A percentile compares a stretch with the other conserved stretches of the same genome.
Conservation (phyloP, 345 rosid species). For the Eutrema heterophyllum region DNA sequence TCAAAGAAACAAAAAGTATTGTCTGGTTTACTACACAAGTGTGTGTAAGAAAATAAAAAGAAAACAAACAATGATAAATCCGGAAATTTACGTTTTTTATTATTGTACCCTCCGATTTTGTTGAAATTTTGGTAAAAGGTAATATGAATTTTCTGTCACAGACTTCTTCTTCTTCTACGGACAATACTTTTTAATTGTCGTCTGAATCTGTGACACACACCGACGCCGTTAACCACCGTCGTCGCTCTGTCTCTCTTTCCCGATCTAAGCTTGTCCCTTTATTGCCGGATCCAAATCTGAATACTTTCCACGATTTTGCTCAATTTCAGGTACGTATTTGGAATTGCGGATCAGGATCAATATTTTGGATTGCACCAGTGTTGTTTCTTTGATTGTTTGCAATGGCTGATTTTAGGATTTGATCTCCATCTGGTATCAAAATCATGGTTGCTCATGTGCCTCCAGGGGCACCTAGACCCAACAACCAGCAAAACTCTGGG, state of each 20-base stretch:
- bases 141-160: neutral
- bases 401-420: conserved; percentile 18
- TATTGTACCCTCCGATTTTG: conserved; percentile 5
- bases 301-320: neutral
- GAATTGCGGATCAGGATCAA: neutral
- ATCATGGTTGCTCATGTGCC: conserved; percentile 80
- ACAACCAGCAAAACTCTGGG: conserved; percentile 34
- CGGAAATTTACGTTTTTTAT: neutral
- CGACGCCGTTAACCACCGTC: conserved; percentile 29
- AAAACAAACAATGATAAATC: neutral
- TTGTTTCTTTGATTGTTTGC: neutral
- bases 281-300: conserved; percentile 16
- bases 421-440: conserved; percentile 20
- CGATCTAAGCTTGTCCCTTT: conserved; percentile 4
- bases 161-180: neutral
- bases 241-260: conserved; percentile 1
- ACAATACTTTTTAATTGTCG: neutral
- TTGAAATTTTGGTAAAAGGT: neutral
- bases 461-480: conserved; percentile 85
- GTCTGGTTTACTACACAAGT: conserved; percentile 7
- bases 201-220: conserved; percentile 15
- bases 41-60: neutral
- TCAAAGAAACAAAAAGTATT: too few relatives aligned
- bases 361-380: neutral
- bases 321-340: neutral